Evolutionary conservation across 2,329 filamentous ascomycete genomes (phyloP), one percentile per base, ranked within the genome.

Genomic region (Pyrenochaeta sp.): DNA sequence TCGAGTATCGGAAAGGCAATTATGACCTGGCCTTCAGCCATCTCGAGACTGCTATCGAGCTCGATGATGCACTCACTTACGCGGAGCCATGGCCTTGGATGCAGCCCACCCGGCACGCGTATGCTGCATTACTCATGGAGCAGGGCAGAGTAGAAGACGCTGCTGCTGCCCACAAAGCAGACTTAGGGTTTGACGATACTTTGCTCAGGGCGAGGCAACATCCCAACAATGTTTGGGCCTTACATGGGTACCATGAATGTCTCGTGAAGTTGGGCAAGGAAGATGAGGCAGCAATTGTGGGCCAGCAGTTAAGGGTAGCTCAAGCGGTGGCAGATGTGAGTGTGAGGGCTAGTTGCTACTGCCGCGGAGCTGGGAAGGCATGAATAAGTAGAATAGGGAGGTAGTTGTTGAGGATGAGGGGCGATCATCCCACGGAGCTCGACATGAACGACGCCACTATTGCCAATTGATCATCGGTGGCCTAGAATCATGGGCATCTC

Each of bases 41-140:
- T 50, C 78, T 93, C 2, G 82, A 83, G 1, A 79, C 78, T 10
- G 83, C 89, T 0, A 86, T 91, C 24, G 69, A 77, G 1, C 80
- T 85, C 2, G 88, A 91, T 61, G 89, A 91, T 66, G 76, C 73
- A 0, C 80, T 92, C 28, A 86, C 86, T 0, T 92, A 91, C 59
- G 88, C 89, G 48, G 90, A 93, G 71, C 90, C 90, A 0, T 92
- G 90, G 90, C 88, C 88, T 0, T 92, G 90, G 90, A 91, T 92
- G 89, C 88, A 91, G 69, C 90, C 90, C 0, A 85, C 86, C 0
- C 81, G 89, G 2, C 90, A 92, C 72, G 90, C 90, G 0, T 89
- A 89, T 50, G 90, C 87, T 1, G 90, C 90, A 0, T 79, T 93
- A 3, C 72, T 91, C 30, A 80, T 91, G 12, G 90, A 92, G 69